Conservation (phyloP, 2,329 filamentous ascomycete genomes). For the Blastomyces parvus region DNA sequence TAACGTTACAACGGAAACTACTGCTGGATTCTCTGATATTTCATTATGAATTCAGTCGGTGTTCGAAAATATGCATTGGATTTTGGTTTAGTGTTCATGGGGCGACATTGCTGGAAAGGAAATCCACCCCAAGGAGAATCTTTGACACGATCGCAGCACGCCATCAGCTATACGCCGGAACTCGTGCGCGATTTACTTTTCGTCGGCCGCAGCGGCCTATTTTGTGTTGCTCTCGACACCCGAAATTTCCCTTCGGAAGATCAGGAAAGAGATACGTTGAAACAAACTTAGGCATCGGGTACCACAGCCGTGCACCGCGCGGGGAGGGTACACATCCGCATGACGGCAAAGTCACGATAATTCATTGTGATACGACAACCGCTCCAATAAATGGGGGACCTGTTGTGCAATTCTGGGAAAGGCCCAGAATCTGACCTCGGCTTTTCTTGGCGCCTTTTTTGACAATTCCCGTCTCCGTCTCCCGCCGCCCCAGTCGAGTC, state of each 20-base stretch:
- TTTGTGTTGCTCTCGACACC: not conserved
- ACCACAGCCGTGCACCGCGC: not conserved
- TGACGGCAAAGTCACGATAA: constrained; percentile 4
- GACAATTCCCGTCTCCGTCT: not conserved
- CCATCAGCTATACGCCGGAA: not conserved
- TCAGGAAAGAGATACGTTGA: not conserved
- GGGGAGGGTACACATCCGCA: not conserved
- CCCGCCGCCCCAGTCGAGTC: too few species aligned
- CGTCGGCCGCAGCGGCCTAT: not conserved
- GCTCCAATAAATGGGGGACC: not conserved
- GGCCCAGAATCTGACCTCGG: not conserved
- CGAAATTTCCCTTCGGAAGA: not conserved
- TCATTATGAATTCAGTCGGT: not conserved
- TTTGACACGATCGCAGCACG: not conserved
- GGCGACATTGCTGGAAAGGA: not conserved
- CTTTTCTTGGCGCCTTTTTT: constrained; percentile 4
- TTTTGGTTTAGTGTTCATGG: not conserved
- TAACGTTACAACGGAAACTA: not conserved
- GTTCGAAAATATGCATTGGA: not conserved
- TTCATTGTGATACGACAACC: not conserved
- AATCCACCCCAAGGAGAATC: not conserved
- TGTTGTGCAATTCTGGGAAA: constrained; percentile 2
- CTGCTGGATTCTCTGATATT: not conserved
- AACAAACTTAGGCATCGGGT: constrained; percentile 1
- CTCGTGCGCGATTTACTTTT: not conserved